phyloP scores from a whole-genome alignment of 2,329 filamentous ascomycete species.

The Fusarium penzigii region DNA sequence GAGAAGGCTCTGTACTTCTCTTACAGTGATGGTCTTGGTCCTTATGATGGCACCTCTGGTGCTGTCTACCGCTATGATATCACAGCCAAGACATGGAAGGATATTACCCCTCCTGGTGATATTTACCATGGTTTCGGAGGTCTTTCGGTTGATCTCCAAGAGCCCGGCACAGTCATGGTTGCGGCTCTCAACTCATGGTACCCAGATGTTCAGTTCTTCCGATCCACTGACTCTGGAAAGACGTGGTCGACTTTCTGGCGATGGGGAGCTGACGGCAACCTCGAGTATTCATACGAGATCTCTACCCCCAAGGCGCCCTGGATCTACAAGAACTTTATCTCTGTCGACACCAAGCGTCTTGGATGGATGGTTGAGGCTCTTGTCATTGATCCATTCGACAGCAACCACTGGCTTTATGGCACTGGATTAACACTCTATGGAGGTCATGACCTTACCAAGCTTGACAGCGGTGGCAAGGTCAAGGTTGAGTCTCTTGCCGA shows the following conservation, averaged over 20 bases:
- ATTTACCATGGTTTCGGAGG: slow-evolving; percentile 59
- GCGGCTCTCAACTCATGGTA: slow-evolving; percentile 60
- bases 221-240: slow-evolving; percentile 54
- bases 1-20: slow-evolving; percentile 58
- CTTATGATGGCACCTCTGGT: slow-evolving; percentile 56
- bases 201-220: slow-evolving; percentile 58
- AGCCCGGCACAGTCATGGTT: slow-evolving; percentile 57
- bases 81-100: slow-evolving; percentile 47
- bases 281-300: slow-evolving; percentile 48
- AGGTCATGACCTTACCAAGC: slow-evolving; percentile 55
- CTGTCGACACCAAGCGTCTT: slow-evolving; percentile 49
- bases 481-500: slow-evolving; percentile 52
- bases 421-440: slow-evolving; percentile 58
- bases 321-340: slow-evolving; percentile 51
- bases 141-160: slow-evolving; percentile 52
- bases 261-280: slow-evolving; percentile 47
- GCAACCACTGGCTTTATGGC: slow-evolving; percentile 62
- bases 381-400: slow-evolving; percentile 59
- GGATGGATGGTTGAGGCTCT: slow-evolving; percentile 64
- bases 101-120: slow-evolving; percentile 57
- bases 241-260: slow-evolving; percentile 57
- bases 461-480: slow-evolving; percentile 52
- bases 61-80: slow-evolving; percentile 58
- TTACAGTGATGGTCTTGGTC: slow-evolving; percentile 56
- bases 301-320: slow-evolving; percentile 52